Conservation (phyloP, 257 asterid species). For the Mentha longifolia region DNA sequence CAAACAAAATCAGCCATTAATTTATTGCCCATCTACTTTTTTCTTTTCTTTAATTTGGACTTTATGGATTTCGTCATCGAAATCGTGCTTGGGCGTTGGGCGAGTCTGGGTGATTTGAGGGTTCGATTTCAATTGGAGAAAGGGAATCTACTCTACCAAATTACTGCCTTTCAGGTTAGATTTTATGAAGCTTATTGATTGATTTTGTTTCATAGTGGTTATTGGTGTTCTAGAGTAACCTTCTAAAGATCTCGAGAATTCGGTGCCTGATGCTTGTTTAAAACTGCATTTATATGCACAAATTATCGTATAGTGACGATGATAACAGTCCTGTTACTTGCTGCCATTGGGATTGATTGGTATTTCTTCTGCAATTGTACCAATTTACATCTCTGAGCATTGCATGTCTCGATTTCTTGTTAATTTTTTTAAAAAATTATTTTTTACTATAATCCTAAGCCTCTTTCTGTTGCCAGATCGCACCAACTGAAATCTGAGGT, state of each 20-base stretch:
- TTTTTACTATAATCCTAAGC: slow-evolving; percentile 34
- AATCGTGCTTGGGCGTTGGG: slow-evolving; percentile 40
- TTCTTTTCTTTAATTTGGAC: slow-evolving; percentile 26
- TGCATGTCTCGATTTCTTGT: slow-evolving; percentile 38
- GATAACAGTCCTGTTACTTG: slow-evolving; percentile 86
- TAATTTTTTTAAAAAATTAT: slow-evolving; percentile 16
- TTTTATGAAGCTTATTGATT: background rate
- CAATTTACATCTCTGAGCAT: slow-evolving; percentile 99
- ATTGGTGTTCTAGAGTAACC: slow-evolving; percentile 94
- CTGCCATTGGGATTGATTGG: slow-evolving; percentile 96
- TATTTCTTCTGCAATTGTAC: slow-evolving; percentile 92
- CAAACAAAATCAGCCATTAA: background rate
- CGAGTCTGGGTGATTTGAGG: too few species aligned
- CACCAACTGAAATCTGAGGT: slow-evolving; percentile 97
- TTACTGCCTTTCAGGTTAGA: background rate
- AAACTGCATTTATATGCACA: too few species aligned
- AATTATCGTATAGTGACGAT: slow-evolving; percentile 71
- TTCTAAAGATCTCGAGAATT: slow-evolving; percentile 83
- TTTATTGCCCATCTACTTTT: background rate
- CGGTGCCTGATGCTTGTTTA: too few species aligned
- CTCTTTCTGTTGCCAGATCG: slow-evolving; percentile 55
- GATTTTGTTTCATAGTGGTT: slow-evolving; percentile 72
- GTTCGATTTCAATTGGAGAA: too few species aligned
- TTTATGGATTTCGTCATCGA: slow-evolving; percentile 31
- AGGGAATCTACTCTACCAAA: background rate